Evolutionary conservation across 345 rosid species (phyloP).

Genomic region (Salix brachista): DNA sequence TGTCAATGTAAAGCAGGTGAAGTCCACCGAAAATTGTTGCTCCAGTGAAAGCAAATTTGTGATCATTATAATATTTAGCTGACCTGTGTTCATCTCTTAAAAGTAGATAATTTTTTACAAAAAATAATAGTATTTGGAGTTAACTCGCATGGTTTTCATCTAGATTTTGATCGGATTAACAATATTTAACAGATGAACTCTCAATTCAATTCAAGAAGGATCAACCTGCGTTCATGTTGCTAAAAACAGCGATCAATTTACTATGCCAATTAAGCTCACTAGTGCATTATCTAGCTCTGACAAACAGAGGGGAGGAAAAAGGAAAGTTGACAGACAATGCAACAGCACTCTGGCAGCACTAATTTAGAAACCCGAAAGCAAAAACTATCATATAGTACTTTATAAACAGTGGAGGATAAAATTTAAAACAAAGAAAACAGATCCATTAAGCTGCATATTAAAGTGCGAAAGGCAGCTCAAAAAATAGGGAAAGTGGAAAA

Average conservation of each 20-base stretch:
- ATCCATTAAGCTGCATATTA: not conserved
- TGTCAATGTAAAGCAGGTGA: not conserved
- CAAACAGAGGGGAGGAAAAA: not conserved
- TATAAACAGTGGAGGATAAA: not conserved
- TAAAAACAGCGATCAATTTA: not conserved
- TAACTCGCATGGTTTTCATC: too few species aligned
- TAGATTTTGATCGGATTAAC: too few species aligned
- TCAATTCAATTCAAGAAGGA: not conserved
- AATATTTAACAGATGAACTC: too few species aligned
- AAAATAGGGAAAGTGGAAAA: not conserved
- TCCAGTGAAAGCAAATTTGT: not conserved
- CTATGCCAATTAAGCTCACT: not conserved
- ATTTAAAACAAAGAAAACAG: not conserved
- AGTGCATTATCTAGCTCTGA: not conserved
- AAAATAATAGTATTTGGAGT: too few species aligned
- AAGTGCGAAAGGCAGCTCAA: conserved; percentile 13
- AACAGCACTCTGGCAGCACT: not conserved
- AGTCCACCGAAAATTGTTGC: not conserved
- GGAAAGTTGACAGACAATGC: not conserved
- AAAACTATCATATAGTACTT: not conserved
- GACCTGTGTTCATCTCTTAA: too few species aligned
- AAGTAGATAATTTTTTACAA: too few species aligned
- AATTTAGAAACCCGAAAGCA: not conserved
- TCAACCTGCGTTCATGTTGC: not conserved
- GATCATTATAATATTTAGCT: not conserved